These are phyloP conservation scores for Cladosporium sp. DNA, from an alignment of 2,329 filamentous ascomycete species.

Conservation along the genomic window DNA sequence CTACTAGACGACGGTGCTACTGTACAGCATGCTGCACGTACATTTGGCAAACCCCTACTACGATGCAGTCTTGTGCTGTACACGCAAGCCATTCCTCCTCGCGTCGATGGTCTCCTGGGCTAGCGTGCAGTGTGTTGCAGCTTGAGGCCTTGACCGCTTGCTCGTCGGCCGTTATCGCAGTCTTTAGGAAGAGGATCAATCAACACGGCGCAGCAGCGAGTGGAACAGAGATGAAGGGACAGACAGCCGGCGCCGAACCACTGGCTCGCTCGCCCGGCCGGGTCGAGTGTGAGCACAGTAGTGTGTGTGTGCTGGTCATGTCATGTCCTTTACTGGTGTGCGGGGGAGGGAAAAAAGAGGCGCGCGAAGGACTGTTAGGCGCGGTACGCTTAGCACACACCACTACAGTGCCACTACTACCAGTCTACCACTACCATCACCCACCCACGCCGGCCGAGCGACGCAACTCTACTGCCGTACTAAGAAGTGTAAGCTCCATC, in stretches of 20 bases:
- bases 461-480: not conserved
- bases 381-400: not conserved
- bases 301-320: not conserved
- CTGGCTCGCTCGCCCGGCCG: not conserved
- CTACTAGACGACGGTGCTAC: not conserved
- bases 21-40: constrained; percentile 1
- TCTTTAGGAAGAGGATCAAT: not conserved
- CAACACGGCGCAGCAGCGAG: not conserved
- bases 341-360: not conserved
- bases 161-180: not conserved
- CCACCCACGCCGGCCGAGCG: not conserved
- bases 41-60: not conserved
- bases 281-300: too few relatives aligned
- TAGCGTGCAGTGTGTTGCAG: constrained; percentile 3
- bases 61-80: not conserved
- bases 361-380: constrained; percentile 1
- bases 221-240: not conserved
- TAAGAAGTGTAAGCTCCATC: not conserved
- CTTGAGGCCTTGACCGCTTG: not conserved
- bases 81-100: constrained; percentile 1
- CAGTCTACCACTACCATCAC: too few relatives aligned
- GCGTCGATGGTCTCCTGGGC: not conserved
- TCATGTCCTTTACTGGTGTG: not conserved
- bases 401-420: not conserved
- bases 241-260: constrained; percentile 8